A percentile compares a stretch with the other conserved stretches of the same genome.
phyloP scores from a whole-genome alignment of 352 stramenopile species.

The Pythium apleroticum region DNA sequence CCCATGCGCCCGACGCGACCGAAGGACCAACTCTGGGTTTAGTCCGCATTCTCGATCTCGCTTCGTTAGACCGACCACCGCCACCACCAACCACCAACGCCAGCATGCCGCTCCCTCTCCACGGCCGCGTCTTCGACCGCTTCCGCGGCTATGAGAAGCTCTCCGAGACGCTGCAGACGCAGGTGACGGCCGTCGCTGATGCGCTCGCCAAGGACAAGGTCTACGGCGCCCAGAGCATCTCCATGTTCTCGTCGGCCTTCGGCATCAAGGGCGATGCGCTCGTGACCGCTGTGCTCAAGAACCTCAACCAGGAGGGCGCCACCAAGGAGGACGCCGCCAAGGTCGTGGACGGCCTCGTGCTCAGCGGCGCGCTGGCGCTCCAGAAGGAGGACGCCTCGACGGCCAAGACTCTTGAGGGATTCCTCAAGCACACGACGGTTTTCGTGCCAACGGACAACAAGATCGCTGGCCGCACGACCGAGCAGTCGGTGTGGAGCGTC shows the following conservation, averaged over 20 bases:
- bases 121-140: conserved; percentile 26
- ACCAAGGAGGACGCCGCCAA: conserved; percentile 5
- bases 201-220: conserved; percentile 26
- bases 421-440: conserved; percentile 1
- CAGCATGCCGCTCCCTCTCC: conserved; percentile 14
- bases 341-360: conserved; percentile 24
- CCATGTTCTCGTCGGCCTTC: conserved; percentile 27
- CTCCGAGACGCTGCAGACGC: conserved; percentile 18
- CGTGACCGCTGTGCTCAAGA: neutral
- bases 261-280: conserved; percentile 17
- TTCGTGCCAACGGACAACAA: conserved; percentile 23
- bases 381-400: conserved; percentile 18
- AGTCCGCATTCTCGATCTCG: conserved; percentile 4
- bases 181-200: conserved; percentile 18
- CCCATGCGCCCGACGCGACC: neutral
- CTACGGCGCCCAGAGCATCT: conserved; percentile 22
- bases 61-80: neutral
- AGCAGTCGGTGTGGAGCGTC: conserved; percentile 25
- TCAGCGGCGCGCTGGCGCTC: conserved; percentile 16
- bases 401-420: conserved; percentile 8
- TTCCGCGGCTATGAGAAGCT: conserved; percentile 26
- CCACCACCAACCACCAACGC: neutral
- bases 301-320: neutral
- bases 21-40: neutral
- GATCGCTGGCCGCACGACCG: neutral